Evolutionary conservation across 1,284 basidiomycete genomes (phyloP), one percentile per base, ranked within the genome.

Genomic region (Austroboletus niveus): DNA sequence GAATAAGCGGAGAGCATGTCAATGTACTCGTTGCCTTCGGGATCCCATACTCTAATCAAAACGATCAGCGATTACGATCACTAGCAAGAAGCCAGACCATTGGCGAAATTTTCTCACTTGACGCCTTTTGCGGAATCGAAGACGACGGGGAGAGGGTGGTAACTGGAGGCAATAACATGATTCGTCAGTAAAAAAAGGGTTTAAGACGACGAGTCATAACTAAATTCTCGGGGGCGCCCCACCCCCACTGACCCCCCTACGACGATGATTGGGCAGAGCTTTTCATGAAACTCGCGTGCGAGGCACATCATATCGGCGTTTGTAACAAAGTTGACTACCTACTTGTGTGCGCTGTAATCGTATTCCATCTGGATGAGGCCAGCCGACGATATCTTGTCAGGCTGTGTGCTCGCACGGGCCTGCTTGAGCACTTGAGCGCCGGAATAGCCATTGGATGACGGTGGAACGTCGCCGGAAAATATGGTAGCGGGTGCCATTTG

Each of bases 1-100:
- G 91, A 94, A 75, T 99, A 99, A 20, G 97, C 96, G 44, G 93
- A 92, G 35, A 99, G 80, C 92, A 98, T 98, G 66, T 95, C 92
- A 56, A 94, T 92, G 71, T 94, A 95, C 68, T 93, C 90, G 48
- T 81, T 85, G 57, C 93, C 94, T 76, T 98, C 94, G 12, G 92
- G 93, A 70, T 98, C 94, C 92, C 94, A 97, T 64, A 97, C 94
- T 69, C 90, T 92, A 61, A 34, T 46, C 46, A 36, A 60, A 57
- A 36, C 52, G 52, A 58, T 62, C 61, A 63, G 56, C 39, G 15
- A 17, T 35, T 57, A 49, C 58, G 43, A 58, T 64, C 48, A 58
- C 7, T 6, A 14, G n/a, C 12, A 3, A 14, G 8, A 36, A 24
- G 20, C 32, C 41, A 52, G 43, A 11, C 59, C 47, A 66, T 63